phyloP scores from a whole-genome alignment of 352 stramenopile species.

The Phytophthora nicotianae region DNA sequence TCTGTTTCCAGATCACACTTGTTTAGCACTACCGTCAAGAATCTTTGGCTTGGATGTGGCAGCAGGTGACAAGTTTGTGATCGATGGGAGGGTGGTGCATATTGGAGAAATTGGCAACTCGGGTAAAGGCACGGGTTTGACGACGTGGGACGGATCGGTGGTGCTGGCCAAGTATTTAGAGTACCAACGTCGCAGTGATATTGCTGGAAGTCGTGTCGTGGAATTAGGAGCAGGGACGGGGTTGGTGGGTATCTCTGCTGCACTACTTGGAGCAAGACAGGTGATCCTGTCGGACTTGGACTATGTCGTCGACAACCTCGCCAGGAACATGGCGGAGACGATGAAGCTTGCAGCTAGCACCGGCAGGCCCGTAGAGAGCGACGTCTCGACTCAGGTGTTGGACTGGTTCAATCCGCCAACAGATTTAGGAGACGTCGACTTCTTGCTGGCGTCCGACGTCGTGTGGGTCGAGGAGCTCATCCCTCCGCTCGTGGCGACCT shows the following conservation, averaged over 20 bases:
- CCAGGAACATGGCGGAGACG: conserved; percentile 55
- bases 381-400: conserved; percentile 46
- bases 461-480: conserved; percentile 92
- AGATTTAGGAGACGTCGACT: conserved; percentile 69
- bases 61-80: conserved; percentile 45
- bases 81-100: conserved; percentile 53
- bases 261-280: conserved; percentile 70
- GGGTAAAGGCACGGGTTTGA: conserved; percentile 86
- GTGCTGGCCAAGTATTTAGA: conserved; percentile 93
- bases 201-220: conserved; percentile 58
- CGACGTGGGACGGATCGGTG: conserved; percentile 91
- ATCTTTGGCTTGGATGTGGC: conserved; percentile 60
- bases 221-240: conserved; percentile 89
- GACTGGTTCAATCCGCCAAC: conserved; percentile 71
- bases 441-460: conserved; percentile 90
- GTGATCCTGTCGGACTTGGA: conserved; percentile 87
- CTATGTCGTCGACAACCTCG: conserved; percentile 88
- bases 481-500: conserved; percentile 76
- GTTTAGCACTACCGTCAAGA: conserved; percentile 54
- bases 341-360: conserved; percentile 29
- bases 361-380: conserved; percentile 3
- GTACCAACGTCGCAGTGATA: conserved; percentile 32
- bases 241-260: conserved; percentile 84
- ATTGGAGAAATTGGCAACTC: conserved; percentile 82
- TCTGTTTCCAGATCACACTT: conserved; percentile 27